Conservation (phyloP, 1,139 yeast genomes). For the Debaryomyces subglobosus region DNA sequence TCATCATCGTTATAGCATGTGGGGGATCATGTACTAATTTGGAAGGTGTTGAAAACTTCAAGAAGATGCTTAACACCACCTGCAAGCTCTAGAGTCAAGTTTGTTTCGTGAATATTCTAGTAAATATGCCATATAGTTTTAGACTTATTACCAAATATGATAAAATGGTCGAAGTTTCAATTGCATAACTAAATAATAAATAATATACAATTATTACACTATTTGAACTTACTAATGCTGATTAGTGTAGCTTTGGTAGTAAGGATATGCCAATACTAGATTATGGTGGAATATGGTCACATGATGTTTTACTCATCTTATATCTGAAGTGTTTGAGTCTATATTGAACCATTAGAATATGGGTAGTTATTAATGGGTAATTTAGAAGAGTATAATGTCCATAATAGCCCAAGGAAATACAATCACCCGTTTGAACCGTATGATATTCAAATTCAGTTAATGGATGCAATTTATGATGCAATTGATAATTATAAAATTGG, state of each 20-base stretch:
- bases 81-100: conserved; percentile 3
- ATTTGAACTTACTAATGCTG: neutral
- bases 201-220: neutral
- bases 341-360: neutral
- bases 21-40: conserved; percentile 40
- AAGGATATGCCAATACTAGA: too few species aligned
- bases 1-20: conserved; percentile 40
- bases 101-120: neutral
- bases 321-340: neutral
- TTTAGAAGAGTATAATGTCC: neutral
- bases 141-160: neutral
- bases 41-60: conserved; percentile 23
- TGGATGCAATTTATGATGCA: conserved; percentile 72
- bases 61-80: conserved; percentile 14
- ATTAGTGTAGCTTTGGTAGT: neutral
- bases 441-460: conserved; percentile 72
- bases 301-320: neutral
- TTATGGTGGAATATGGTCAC: neutral
- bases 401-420: conserved; percentile 28
- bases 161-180: neutral
- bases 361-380: neutral
- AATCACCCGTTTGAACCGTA: conserved; percentile 85
- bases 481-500: conserved; percentile 70
- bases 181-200: neutral
- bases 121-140: neutral